phyloP scores from a whole-genome alignment of 73 alveolate species.

The Blepharisma stoltei region DNA sequence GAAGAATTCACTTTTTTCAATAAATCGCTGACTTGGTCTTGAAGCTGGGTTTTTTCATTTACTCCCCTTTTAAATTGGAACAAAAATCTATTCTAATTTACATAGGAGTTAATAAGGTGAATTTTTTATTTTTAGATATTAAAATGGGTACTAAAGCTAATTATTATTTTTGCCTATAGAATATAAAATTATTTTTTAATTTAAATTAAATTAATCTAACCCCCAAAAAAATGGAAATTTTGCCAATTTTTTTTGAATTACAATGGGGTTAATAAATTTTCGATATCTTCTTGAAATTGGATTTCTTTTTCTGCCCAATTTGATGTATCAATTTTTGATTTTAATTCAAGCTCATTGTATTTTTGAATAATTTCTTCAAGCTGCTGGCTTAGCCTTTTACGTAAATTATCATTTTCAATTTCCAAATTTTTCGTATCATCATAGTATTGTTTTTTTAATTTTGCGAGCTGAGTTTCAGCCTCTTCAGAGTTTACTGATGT shows the following conservation, averaged over 20 bases:
- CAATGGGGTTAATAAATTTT: too few relatives aligned
- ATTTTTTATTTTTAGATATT: too few relatives aligned
- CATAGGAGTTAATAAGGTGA: too few relatives aligned
- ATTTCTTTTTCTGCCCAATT: neutral
- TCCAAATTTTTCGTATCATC: neutral
- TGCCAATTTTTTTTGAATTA: too few relatives aligned
- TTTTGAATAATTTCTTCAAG: neutral
- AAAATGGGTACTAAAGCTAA: too few relatives aligned
- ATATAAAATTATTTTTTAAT: too few relatives aligned
- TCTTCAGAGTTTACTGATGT: slow-evolving; percentile 45
- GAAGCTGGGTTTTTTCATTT: neutral
- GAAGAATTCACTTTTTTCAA: neutral
- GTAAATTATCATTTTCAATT: neutral
- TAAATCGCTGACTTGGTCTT: slow-evolving; percentile 4
- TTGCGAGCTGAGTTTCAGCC: slow-evolving; percentile 1
- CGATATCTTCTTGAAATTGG: neutral
- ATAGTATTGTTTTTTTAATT: slow-evolving; percentile 14
- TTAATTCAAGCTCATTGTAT: neutral
- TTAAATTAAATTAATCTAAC: too few relatives aligned
- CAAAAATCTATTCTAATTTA: too few relatives aligned
- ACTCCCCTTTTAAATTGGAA: too few relatives aligned
- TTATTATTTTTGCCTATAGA: too few relatives aligned
- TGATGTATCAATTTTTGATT: neutral
- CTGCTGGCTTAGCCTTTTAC: neutral
- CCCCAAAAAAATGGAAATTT: too few relatives aligned